These are phyloP conservation scores for Tetradesmus lagerheimii DNA, from an alignment of 139 green algal genomes.

Conservation along the genomic window DNA sequence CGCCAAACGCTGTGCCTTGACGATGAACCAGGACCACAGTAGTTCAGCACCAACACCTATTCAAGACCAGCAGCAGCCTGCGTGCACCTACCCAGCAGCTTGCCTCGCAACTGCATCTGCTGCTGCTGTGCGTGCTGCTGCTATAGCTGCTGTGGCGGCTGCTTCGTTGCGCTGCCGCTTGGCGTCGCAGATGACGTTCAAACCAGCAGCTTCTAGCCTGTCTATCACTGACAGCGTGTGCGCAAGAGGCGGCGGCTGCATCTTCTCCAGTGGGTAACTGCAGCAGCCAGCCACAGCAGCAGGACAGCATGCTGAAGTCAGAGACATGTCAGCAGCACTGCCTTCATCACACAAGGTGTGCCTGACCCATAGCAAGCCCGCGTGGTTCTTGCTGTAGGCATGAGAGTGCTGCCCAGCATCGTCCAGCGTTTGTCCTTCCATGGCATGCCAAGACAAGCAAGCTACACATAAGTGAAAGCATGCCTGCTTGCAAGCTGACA, in stretches of 20 bases:
- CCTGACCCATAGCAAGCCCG: no score
- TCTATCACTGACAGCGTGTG: slow-evolving; percentile 38
- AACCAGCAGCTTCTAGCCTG: slow-evolving; percentile 33
- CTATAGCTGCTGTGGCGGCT: neutral
- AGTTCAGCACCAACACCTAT: neutral
- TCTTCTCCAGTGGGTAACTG: slow-evolving; percentile 62
- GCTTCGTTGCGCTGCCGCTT: neutral
- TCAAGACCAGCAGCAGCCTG: neutral
- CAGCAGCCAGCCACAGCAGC: neutral
- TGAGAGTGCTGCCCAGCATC: neutral
- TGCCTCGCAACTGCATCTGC: neutral
- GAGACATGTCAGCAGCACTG: no score
- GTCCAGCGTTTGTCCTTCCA: neutral
- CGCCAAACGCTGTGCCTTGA: no score
- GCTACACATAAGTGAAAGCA: no score
- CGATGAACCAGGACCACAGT: no score
- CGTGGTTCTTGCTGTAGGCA: no score
- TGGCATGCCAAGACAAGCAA: no score
- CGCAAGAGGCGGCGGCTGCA: slow-evolving; percentile 48
- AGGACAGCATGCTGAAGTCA: neutral
- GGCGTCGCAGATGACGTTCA: slow-evolving; percentile 55
- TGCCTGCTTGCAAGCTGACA: neutral
- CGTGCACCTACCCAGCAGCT: neutral
- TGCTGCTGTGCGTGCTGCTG: neutral
- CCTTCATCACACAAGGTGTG: no score